Evolutionary conservation across 1,139 yeast species (phyloP), one percentile per base, ranked within the genome.

Genomic region (Yamadazyma membranifaciens): DNA sequence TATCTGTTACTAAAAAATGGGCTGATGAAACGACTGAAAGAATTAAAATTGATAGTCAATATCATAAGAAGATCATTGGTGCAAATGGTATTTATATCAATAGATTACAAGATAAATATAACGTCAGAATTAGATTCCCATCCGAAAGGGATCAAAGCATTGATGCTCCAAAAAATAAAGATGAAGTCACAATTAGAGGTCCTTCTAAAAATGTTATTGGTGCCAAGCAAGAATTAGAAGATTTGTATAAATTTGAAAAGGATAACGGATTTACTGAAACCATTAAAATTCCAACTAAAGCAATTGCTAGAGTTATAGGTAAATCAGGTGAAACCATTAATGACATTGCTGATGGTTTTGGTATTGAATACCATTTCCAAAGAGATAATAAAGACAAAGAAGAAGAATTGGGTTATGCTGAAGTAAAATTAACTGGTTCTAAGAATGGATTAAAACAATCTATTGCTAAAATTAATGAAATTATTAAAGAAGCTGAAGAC

Each of bases 151-250:
- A 46, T 12, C 51, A 52, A 36, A 62, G 50, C 48, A 55, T 60
- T 36, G 72, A 66, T 45, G 65, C 67, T 14, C 75, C 75, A 45
- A 62, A 55, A 47, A 51, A 63, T 49, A 67, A 68, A 51, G 87
- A 87, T 54, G 86, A 83, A 52, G 88, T 92, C 41, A 73, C 81
- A 28, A 77, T 94, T 47, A 83, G 83, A 55, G 99, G 99, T 40
- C 95, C 98, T 40, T 87, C 97, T 15, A 83, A 83, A 63, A 92
- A 91, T 50, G 98, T 87, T 35, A 75, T 80, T 25, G 83, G 85
- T 59, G 95, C 96, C 34, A 81, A 81, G 60, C 92, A 83, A 50
- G 99, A 94, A 69, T 69, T 94, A 57, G 73, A 77, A 55, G 97
- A 89, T 45, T 75, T 94, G 50, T 74, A 87, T 52, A 85, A 85